Conservation (phyloP, 2,329 filamentous ascomycete genomes). For the Aspergillus sp. region DNA sequence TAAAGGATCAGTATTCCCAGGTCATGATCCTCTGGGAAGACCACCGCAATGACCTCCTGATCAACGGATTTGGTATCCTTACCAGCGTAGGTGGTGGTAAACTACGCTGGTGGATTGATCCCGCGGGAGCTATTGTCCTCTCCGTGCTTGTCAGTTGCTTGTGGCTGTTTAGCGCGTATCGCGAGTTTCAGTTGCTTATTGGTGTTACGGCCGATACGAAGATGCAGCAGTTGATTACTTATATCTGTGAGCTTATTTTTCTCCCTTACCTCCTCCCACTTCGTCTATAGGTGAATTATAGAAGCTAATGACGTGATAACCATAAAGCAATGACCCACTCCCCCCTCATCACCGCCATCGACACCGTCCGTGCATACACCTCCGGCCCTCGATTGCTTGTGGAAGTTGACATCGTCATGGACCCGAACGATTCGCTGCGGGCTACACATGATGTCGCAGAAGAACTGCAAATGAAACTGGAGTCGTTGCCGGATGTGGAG, state of each 20-base stretch:
- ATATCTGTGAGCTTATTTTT: conserved; percentile 65
- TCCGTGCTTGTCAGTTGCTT: conserved; percentile 74
- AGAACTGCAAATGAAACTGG: conserved; percentile 88
- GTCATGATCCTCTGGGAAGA: conserved; percentile 94
- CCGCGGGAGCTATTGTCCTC: conserved; percentile 82
- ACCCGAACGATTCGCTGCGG: conserved; percentile 68
- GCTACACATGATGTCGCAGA: conserved; percentile 92
- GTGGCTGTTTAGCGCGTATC: conserved; percentile 83
- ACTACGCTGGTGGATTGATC: conserved; percentile 92
- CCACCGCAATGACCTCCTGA: conserved; percentile 93
- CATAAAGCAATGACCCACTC: conserved; percentile 76
- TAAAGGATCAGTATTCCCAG: conserved; percentile 89
- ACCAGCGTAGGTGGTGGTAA: conserved; percentile 90
- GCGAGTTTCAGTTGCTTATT: conserved; percentile 87
- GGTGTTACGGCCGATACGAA: conserved; percentile 83
- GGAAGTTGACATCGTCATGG: conserved; percentile 96
- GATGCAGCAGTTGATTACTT: conserved; percentile 91
- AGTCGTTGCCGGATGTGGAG: conserved; percentile 88
- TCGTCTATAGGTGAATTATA: background rate
- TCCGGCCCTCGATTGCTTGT: conserved; percentile 85
- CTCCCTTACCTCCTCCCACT: background rate
- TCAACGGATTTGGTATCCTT: conserved; percentile 90
- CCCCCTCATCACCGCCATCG: conserved; percentile 76
- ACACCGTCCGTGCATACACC: conserved; percentile 94
- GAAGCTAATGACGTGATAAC: background rate